These are phyloP conservation scores for Citrus maxima DNA, from an alignment of 345 rosid genomes.

Conservation along the genomic window DNA sequence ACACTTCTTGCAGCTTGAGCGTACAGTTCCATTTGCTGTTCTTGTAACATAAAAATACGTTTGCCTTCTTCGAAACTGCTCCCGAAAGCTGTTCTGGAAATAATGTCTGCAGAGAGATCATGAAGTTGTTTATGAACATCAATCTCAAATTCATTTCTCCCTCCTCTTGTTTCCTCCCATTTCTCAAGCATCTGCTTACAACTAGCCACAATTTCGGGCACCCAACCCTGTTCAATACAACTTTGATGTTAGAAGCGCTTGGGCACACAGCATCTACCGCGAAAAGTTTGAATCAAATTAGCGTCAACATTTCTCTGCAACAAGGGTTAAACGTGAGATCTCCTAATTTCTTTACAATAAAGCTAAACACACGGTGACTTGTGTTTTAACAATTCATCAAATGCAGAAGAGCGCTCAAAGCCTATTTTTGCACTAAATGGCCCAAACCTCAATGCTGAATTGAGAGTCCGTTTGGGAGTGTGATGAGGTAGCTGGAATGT, in stretches of 20 bases:
- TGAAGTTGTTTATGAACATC: constrained; percentile 62
- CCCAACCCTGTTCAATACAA: constrained; percentile 45
- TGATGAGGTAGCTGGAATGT: no score
- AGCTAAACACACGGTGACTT: no score
- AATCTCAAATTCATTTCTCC: constrained; percentile 58
- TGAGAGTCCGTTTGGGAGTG: no score
- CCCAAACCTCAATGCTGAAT: no score
- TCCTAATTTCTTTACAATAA: no score
- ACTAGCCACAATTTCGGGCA: constrained; percentile 61
- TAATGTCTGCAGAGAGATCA: constrained; percentile 58
- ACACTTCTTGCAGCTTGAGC: constrained; percentile 51
- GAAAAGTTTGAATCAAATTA: background rate
- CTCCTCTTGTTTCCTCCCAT: constrained; percentile 65
- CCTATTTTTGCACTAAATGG: no score
- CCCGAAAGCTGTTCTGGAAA: constrained; percentile 88
- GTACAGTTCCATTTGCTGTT: constrained; percentile 58
- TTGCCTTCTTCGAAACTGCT: constrained; percentile 79
- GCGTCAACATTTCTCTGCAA: background rate
- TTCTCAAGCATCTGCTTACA: constrained; percentile 45
- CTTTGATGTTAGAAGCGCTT: background rate
- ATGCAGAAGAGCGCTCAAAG: no score
- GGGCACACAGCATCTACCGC: background rate
- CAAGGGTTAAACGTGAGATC: background rate
- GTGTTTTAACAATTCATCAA: no score
- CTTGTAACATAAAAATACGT: constrained; percentile 61